Percentiles rank a stretch among this genome's conserved stretches.
phyloP scores from a whole-genome alignment of 495 filamentous ascomycete species.

The Aspergillus leporis region DNA sequence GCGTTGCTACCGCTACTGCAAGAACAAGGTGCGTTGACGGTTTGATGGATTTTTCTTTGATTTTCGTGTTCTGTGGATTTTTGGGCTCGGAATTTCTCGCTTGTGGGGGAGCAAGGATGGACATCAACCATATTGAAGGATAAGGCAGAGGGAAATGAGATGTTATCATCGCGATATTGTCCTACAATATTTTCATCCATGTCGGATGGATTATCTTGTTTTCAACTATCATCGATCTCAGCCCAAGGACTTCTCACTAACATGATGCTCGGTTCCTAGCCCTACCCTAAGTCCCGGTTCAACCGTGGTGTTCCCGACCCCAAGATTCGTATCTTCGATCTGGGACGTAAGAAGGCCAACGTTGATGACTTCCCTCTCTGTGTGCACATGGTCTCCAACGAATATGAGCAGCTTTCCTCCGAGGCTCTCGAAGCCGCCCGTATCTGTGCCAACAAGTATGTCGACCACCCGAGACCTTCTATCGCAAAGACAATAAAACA shows the following conservation, averaged over 20 bases:
- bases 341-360: conserved; percentile 96
- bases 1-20: conserved; percentile 99
- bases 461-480: conserved; percentile 1
- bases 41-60: conserved; percentile 19
- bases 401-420: conserved; percentile 97
- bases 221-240: neutral
- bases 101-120: conserved; percentile 31
- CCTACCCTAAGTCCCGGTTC: conserved; percentile 99
- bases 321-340: conserved; percentile 99
- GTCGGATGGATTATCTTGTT: neutral
- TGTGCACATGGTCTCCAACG: conserved; percentile 99
- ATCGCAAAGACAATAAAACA: conserved; percentile 4
- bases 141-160: neutral
- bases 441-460: conserved; percentile 98
- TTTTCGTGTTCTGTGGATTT: conserved; percentile 30
- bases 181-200: neutral
- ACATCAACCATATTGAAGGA: neutral
- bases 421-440: conserved; percentile 98
- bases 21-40: conserved; percentile 87
- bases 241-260: conserved; percentile 29
- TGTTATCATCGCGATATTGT: neutral
- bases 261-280: conserved; percentile 51
- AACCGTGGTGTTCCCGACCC: conserved; percentile 99
- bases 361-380: conserved; percentile 98
- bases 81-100: conserved; percentile 30